These are phyloP conservation scores for Ogataea salicorniae DNA, from an alignment of 805 yeast genomes.

Conservation along the genomic window DNA sequence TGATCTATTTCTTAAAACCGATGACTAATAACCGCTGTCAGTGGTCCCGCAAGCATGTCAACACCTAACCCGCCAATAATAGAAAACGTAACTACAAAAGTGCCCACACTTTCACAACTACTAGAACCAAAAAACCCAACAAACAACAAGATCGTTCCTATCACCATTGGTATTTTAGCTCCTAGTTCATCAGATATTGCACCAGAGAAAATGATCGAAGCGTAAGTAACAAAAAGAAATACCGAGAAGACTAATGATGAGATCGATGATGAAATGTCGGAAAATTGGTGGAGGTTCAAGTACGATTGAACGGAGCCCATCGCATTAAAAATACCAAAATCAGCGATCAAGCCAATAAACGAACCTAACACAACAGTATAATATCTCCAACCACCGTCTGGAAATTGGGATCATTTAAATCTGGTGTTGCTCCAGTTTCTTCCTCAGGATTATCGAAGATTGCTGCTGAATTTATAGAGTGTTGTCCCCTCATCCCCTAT, in stretches of 20 bases:
- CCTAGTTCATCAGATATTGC: conserved; percentile 39
- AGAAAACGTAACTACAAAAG: conserved; percentile 44
- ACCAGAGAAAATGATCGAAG: conserved; percentile 35
- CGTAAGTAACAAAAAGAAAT: conserved; percentile 42
- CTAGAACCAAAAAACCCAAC: conserved; percentile 37
- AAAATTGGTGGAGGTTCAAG: conserved; percentile 47
- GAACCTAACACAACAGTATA: conserved; percentile 40
- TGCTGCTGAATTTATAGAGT: neutral
- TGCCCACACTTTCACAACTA: conserved; percentile 35
- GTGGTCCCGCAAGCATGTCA: conserved; percentile 48
- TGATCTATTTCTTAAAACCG: conserved; percentile 53
- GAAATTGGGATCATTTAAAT: conserved; percentile 23
- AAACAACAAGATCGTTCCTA: conserved; percentile 31
- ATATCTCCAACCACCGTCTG: conserved; percentile 53
- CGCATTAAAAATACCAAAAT: conserved; percentile 57
- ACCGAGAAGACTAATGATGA: conserved; percentile 64
- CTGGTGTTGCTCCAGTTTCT: neutral
- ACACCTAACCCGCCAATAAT: conserved; percentile 37
- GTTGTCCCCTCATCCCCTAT: neutral
- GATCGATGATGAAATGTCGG: conserved; percentile 37
- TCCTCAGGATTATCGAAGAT: neutral
- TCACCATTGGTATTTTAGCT: conserved; percentile 30
- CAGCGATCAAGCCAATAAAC: conserved; percentile 47
- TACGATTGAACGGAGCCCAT: conserved; percentile 59
- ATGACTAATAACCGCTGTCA: conserved; percentile 51